Evolutionary conservation across 768 basidiomycete genomes (phyloP).

Genomic region (Boletus sp.): DNA sequence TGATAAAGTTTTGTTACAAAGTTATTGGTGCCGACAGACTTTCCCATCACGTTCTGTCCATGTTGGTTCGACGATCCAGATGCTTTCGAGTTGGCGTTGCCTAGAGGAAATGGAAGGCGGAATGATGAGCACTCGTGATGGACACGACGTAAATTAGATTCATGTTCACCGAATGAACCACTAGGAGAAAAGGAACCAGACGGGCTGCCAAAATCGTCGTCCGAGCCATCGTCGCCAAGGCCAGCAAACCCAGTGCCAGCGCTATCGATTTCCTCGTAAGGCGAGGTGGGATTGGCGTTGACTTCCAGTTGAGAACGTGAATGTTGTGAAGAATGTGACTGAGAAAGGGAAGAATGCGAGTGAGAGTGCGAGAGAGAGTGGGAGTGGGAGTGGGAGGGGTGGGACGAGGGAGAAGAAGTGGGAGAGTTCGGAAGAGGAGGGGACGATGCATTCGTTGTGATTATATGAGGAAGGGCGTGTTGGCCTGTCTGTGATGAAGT

Average conservation of each 20-base stretch:
- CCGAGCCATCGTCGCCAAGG: conserved; percentile 25
- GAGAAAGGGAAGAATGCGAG: conserved; percentile 24
- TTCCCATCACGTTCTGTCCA: conserved; percentile 59
- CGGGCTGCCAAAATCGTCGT: conserved; percentile 24
- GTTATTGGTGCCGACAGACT: conserved; percentile 70
- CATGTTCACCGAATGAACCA: conserved; percentile 8
- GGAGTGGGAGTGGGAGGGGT: conserved; percentile 23
- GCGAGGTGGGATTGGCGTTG: conserved; percentile 22
- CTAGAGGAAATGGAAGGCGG: not conserved
- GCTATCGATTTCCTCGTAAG: conserved; percentile 64
- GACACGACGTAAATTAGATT: not conserved
- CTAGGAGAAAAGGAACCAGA: conserved; percentile 14
- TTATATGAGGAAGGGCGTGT: conserved; percentile 26
- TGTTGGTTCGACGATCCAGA: conserved; percentile 17
- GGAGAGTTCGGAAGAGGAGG: conserved; percentile 27
- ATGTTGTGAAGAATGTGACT: conserved; percentile 18
- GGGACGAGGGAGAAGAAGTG: conserved; percentile 23
- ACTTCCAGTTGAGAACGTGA: conserved; percentile 30
- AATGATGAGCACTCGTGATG: not conserved
- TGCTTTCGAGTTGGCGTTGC: conserved; percentile 11
- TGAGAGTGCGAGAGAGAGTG: conserved; percentile 21
- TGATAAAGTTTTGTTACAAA: conserved; percentile 89
- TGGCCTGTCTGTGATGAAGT: conserved; percentile 15
- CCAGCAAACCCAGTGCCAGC: conserved; percentile 28
- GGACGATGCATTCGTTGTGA: conserved; percentile 32